Percentiles rank a stretch among this genome's conserved stretches.
Conservation (phyloP, 306 rosid genomes). For the Rosa chinensis region DNA sequence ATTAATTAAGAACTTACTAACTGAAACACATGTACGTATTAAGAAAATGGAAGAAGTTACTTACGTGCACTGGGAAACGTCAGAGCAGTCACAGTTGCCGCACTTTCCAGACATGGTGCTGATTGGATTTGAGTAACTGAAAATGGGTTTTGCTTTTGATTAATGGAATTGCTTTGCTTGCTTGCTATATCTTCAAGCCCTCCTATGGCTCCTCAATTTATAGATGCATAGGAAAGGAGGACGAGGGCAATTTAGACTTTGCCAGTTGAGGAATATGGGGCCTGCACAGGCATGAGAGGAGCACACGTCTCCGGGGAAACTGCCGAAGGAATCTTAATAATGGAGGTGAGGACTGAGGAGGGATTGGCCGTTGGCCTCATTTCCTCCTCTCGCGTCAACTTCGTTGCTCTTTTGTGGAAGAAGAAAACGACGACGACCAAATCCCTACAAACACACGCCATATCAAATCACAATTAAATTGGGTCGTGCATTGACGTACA, state of each 20-base stretch:
- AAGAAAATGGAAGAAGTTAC: slow-evolving; percentile 15
- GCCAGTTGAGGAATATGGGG: slow-evolving; percentile 4
- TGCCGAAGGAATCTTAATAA: slow-evolving; percentile 56
- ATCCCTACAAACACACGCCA: not conserved
- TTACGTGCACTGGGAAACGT: slow-evolving; percentile 60
- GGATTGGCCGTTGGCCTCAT: slow-evolving; percentile 20
- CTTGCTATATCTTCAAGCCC: slow-evolving; percentile 35
- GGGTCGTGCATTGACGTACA: not conserved
- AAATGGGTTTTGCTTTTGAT: not conserved
- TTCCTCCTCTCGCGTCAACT: slow-evolving; percentile 65
- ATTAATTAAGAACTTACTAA: not conserved
- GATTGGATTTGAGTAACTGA: slow-evolving; percentile 12
- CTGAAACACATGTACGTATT: no score
- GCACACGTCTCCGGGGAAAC: slow-evolving; percentile 34
- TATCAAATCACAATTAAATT: not conserved
- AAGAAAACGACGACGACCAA: not conserved
- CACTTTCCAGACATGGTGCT: slow-evolving; percentile 61
- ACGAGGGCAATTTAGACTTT: slow-evolving; percentile 2
- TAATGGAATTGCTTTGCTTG: not conserved
- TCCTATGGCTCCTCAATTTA: slow-evolving; percentile 43
- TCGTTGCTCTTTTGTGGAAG: slow-evolving; percentile 30
- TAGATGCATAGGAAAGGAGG: slow-evolving; percentile 39
- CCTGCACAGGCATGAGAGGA: slow-evolving; percentile 37
- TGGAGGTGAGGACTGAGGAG: slow-evolving; percentile 19
- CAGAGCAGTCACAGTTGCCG: slow-evolving; percentile 64